These are phyloP conservation scores for Anthostomella pinea DNA, from an alignment of 2,329 filamentous ascomycete species.

Conservation along the genomic window DNA sequence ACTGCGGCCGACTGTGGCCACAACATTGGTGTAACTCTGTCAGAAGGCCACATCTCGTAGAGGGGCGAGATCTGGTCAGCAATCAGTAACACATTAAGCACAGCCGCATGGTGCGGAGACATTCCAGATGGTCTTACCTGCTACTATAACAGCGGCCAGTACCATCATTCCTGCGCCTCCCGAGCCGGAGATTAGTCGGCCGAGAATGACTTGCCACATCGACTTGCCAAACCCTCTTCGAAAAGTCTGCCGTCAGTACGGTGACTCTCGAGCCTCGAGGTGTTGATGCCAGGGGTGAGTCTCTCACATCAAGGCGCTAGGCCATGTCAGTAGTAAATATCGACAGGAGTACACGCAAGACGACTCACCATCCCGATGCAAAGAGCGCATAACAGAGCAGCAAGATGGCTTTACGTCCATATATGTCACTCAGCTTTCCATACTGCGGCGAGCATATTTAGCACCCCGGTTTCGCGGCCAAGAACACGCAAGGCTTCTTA, in stretches of 20 bases:
- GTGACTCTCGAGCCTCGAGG: conserved; percentile 7
- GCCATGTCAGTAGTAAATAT: conserved; percentile 1
- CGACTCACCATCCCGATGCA: conserved; percentile 44
- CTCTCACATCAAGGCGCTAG: conserved; percentile 20
- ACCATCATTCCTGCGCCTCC: conserved; percentile 49
- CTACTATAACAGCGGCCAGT: conserved; percentile 49
- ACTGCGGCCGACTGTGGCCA: conserved; percentile 49
- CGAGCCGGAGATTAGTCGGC: conserved; percentile 49
- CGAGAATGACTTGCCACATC: conserved; percentile 48
- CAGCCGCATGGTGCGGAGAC: neutral
- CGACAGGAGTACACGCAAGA: neutral
- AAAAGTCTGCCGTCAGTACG: too few species aligned
- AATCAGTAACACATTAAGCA: neutral
- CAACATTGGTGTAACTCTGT: conserved; percentile 52
- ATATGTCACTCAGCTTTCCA: conserved; percentile 57
- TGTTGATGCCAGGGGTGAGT: neutral
- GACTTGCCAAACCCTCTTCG: conserved; percentile 44
- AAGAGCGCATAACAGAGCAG: conserved; percentile 50
- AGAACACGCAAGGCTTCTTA: conserved; percentile 26
- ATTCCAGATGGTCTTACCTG: conserved; percentile 36
- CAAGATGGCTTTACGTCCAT: conserved; percentile 51
- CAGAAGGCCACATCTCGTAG: conserved; percentile 51
- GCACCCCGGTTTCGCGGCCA: neutral
- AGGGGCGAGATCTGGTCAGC: conserved; percentile 44
- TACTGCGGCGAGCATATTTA: conserved; percentile 33